Conservation (phyloP, 345 rosid genomes). For the Geranium rotundifolium region DNA sequence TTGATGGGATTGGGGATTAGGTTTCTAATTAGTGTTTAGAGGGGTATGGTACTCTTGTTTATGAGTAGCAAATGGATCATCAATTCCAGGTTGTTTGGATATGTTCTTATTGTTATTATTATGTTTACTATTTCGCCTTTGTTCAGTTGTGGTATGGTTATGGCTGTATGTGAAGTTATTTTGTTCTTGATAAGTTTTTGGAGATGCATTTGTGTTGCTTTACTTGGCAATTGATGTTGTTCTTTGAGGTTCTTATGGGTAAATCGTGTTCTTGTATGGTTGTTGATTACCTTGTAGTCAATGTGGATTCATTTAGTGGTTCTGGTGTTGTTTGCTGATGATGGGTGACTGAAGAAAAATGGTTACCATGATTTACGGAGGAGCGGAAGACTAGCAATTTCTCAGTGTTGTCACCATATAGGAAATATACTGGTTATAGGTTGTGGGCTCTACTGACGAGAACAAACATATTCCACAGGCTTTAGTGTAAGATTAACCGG, state of each 20-base stretch:
- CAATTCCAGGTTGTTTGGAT: not conserved
- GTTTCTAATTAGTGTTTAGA: not conserved
- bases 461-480: not conserved
- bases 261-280: too few species aligned
- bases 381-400: not conserved
- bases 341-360: too few species aligned
- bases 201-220: not conserved
- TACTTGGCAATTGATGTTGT: not conserved
- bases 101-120: not conserved
- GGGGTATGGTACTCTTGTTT: not conserved
- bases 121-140: too few species aligned
- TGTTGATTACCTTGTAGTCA: too few species aligned
- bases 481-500: not conserved
- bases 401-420: not conserved
- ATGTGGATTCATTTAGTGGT: too few species aligned
- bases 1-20: not conserved
- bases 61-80: not conserved
- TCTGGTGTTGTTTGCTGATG: too few species aligned
- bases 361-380: not conserved
- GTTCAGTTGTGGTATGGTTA: not conserved
- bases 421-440: not conserved
- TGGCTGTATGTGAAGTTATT: not conserved
- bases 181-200: too few species aligned
- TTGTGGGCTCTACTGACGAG: not conserved
- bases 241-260: too few species aligned